phyloP scores from a whole-genome alignment of 1,284 basidiomycete genomes.

The Ustilago trichophora region DNA sequence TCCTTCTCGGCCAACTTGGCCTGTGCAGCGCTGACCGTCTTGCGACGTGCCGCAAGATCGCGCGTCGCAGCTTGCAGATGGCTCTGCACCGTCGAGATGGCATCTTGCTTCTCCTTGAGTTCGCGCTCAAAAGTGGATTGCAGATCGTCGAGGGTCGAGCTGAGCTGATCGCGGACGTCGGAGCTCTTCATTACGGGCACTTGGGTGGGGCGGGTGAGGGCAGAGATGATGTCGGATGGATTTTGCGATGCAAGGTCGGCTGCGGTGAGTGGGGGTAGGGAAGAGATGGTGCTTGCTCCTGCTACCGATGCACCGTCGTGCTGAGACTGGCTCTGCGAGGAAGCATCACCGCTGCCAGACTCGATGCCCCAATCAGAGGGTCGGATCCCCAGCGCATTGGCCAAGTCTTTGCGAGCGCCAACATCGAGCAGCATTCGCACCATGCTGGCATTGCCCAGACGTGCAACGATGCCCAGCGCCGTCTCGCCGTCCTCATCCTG shows the following conservation, averaged over 20 bases:
- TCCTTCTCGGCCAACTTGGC: conserved; percentile 54
- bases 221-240: conserved; percentile 74
- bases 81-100: conserved; percentile 82
- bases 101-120: conserved; percentile 84
- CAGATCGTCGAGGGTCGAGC: conserved; percentile 74
- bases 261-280: conserved; percentile 33
- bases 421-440: conserved; percentile 89
- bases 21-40: conserved; percentile 65
- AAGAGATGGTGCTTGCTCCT: conserved; percentile 26
- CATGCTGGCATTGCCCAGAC: conserved; percentile 88
- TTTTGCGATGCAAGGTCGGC: conserved; percentile 55
- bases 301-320: conserved; percentile 21
- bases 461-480: conserved; percentile 90
- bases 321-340: conserved; percentile 18
- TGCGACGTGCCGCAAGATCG: conserved; percentile 86
- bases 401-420: conserved; percentile 86
- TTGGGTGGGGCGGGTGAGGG: conserved; percentile 66
- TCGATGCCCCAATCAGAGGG: conserved; percentile 83
- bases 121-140: conserved; percentile 84
- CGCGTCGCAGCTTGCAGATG: conserved; percentile 88
- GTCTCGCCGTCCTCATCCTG: conserved; percentile 98
- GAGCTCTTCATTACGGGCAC: conserved; percentile 82
- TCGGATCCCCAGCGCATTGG: conserved; percentile 92
- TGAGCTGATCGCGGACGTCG: conserved; percentile 78
- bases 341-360: conserved; percentile 19